Conservation (phyloP, 2,329 filamentous ascomycete species). For the Nothophaeocryptopus gaeumannii region DNA sequence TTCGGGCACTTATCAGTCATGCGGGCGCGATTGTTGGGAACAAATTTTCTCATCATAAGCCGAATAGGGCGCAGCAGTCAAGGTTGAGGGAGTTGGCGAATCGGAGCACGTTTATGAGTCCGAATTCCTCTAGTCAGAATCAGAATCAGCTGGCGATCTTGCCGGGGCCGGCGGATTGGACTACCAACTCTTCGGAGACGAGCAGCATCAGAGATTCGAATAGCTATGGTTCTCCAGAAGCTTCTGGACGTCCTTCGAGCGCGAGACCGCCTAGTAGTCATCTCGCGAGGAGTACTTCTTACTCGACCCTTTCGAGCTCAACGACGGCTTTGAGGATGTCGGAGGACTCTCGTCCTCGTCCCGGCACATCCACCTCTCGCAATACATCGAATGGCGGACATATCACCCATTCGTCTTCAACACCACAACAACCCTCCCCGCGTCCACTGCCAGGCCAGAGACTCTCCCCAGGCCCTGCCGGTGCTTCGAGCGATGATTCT, state of each 20-base stretch:
- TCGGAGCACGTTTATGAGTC: constrained; percentile 61
- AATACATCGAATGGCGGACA: no score
- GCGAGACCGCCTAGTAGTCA: constrained; percentile 29
- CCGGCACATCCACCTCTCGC: not conserved
- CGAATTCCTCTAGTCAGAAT: constrained; percentile 14
- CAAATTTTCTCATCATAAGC: constrained; percentile 88
- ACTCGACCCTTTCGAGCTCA: constrained; percentile 23
- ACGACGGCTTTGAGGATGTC: constrained; percentile 15
- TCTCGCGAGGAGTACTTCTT: constrained; percentile 25
- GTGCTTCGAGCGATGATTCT: constrained; percentile 7
- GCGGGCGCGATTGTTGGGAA: constrained; percentile 96
- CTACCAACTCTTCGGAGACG: constrained; percentile 24
- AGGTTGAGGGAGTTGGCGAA: constrained; percentile 81
- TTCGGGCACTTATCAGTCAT: constrained; percentile 90
- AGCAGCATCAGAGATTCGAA: constrained; percentile 26
- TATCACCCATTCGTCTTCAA: no score
- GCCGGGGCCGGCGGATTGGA: constrained; percentile 19
- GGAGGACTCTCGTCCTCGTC: not conserved
- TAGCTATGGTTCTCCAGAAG: constrained; percentile 14
- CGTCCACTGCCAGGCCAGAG: constrained; percentile 1
- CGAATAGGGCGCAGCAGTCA: constrained; percentile 73
- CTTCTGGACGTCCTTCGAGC: constrained; percentile 28
- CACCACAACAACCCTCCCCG: constrained; percentile 5
- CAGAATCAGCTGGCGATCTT: constrained; percentile 7
- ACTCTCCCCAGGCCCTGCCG: not conserved